Evolutionary conservation across 305 asterid genomes (phyloP).

Genomic region (Solanum hybrid): DNA sequence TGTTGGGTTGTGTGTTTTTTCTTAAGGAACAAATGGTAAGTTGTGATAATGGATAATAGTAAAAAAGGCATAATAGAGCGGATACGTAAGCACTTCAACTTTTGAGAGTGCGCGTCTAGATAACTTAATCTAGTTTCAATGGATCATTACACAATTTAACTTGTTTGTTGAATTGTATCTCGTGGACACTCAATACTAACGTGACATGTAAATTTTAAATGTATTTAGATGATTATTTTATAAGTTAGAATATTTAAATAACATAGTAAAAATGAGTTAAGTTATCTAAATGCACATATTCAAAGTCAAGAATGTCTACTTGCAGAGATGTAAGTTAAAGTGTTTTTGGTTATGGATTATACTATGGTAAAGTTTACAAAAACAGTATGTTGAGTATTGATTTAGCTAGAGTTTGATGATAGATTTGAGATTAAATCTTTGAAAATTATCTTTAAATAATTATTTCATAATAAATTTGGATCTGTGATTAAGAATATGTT

Average conservation of each 20-base stretch:
- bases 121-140: fast-evolving
- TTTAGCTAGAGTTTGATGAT: background rate
- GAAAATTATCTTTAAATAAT: background rate
- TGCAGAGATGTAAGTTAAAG: background rate
- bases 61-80: background rate
- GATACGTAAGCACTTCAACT: background rate
- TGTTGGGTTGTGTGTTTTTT: background rate
- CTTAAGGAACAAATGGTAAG: background rate
- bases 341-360: background rate
- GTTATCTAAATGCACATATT: background rate
- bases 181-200: background rate
- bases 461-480: background rate
- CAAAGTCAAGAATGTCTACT: background rate
- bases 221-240: background rate
- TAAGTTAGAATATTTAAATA: background rate
- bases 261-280: fast-evolving
- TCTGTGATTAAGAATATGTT: background rate
- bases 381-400: background rate
- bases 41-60: background rate
- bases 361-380: background rate
- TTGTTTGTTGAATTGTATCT: background rate
- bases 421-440: background rate
- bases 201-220: fast-evolving
- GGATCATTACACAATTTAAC: fast-evolving
- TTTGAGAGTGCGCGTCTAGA: background rate